Conservation (phyloP, 352 stramenopile genomes). For the Pelagophyceae sp. region DNA sequence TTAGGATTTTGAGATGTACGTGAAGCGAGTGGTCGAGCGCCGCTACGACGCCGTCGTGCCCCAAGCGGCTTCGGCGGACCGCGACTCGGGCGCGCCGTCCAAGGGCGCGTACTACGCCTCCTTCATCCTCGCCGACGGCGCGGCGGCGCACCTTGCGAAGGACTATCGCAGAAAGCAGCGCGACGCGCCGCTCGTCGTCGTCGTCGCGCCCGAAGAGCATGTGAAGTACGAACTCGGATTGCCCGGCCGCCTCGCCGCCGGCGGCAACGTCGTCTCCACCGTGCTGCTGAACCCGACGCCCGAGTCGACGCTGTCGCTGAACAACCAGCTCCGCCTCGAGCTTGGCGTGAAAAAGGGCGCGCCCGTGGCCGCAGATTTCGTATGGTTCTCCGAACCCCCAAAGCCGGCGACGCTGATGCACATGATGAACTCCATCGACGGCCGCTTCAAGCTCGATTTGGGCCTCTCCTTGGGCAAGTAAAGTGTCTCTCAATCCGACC, state of each 20-base stretch:
- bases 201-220: neutral
- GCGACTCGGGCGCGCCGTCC: neutral
- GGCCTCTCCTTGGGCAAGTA: neutral
- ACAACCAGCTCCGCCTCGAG: neutral
- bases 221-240: neutral
- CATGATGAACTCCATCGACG: slow-evolving; percentile 19
- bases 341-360: neutral
- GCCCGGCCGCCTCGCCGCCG: neutral
- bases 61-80: neutral
- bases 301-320: neutral
- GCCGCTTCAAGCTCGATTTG: slow-evolving; percentile 12
- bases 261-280: neutral
- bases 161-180: neutral
- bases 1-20: slow-evolving; percentile 8
- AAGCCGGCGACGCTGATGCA: neutral
- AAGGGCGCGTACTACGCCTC: neutral
- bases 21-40: neutral
- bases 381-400: slow-evolving; percentile 8
- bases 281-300: slow-evolving; percentile 12
- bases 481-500: no score
- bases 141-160: neutral
- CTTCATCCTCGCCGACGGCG: neutral
- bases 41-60: neutral
- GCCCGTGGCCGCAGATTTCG: neutral
- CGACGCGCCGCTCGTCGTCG: neutral